Conservation (phyloP, 2,329 filamentous ascomycete species). For the Orbilia javanica region DNA sequence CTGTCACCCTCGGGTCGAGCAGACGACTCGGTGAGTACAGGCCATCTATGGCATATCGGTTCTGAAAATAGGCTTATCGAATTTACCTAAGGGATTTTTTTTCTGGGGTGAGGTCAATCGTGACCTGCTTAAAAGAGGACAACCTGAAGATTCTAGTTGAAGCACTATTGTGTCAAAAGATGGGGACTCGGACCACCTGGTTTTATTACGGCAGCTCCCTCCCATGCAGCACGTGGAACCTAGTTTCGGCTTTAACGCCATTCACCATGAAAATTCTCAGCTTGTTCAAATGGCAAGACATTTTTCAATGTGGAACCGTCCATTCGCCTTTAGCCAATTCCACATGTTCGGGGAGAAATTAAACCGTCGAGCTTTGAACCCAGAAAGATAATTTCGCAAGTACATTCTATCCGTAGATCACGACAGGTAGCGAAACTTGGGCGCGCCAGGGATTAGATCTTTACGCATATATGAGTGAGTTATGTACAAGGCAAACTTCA, state of each 20-base stretch:
- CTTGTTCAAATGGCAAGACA: slow-evolving; percentile 38
- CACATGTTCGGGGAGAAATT: not conserved
- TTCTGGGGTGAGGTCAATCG: not conserved
- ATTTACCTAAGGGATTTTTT: slow-evolving; percentile 1
- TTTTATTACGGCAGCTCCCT: slow-evolving; percentile 26
- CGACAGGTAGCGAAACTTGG: not conserved
- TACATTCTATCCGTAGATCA: not conserved
- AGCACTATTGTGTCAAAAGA: slow-evolving; percentile 49
- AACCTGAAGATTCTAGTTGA: slow-evolving; percentile 33
- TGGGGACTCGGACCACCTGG: slow-evolving; percentile 28
- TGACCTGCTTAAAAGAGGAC: slow-evolving; percentile 21
- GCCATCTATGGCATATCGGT: slow-evolving; percentile 42
- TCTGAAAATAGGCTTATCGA: slow-evolving; percentile 42
- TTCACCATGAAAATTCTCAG: slow-evolving; percentile 27
- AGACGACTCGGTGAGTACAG: slow-evolving; percentile 39
- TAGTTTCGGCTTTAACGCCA: slow-evolving; percentile 33
- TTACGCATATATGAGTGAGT: too few species aligned
- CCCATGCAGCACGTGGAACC: slow-evolving; percentile 47
- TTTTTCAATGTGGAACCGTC: slow-evolving; percentile 26
- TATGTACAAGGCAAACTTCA: not conserved
- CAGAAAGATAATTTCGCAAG: not conserved
- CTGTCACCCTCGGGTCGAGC: slow-evolving; percentile 49
- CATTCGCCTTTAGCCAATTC: not conserved
- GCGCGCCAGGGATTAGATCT: not conserved
- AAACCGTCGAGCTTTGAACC: not conserved